Evolutionary conservation across 1,139 yeast species (phyloP), one percentile per base, ranked within the genome.

Genomic region (Nakaseomyces uthaithaninus): DNA sequence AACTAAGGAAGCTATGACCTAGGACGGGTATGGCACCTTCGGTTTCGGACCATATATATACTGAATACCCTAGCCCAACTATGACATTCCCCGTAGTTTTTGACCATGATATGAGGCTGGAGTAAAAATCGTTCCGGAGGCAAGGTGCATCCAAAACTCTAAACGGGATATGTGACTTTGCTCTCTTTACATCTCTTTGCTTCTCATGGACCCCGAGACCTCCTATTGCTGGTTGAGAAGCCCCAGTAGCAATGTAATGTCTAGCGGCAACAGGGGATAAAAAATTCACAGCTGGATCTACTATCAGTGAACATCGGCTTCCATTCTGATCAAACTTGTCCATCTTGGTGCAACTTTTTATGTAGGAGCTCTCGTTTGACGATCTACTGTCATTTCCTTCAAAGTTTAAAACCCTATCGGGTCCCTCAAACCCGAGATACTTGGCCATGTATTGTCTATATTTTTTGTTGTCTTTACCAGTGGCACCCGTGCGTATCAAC

Each of bases 81-180:
- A 81, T 82, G 0, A 86, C 65, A 24, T 67, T 67, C 20, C 70
- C 70, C 1, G 75, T 62, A 19, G 55, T 55, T 3, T 59, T 57
- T 0, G 89, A 77, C 94, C 95, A 86, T 9, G 89, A 74, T 0
- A 86, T 73, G 38, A 83, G 65, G 53, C 84, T 83, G 1, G 86
- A 72, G 60, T 87, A 87, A 57, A 79, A 87, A 57, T 87, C 95
- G 54, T 85, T 81, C 44, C 82, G 66, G 39, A 87, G 62, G 0
- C 78, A 77, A 0, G 89, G 91, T 0, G 94, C 94, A 54, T 80
- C 86, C 17, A 85, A 60, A 0, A 77, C 74, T 42, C 71, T 64
- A 47, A 62, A 72, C 0, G 77, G 74, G 19, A 62, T 57, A 30
- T 62, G 64, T 0, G 64, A 51, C 39, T 52, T 55, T 2, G 61